Percentiles rank a stretch among this genome's conserved stretches.
Conservation (phyloP, 306 rosid genomes). For the Mimosa bimucronata region DNA sequence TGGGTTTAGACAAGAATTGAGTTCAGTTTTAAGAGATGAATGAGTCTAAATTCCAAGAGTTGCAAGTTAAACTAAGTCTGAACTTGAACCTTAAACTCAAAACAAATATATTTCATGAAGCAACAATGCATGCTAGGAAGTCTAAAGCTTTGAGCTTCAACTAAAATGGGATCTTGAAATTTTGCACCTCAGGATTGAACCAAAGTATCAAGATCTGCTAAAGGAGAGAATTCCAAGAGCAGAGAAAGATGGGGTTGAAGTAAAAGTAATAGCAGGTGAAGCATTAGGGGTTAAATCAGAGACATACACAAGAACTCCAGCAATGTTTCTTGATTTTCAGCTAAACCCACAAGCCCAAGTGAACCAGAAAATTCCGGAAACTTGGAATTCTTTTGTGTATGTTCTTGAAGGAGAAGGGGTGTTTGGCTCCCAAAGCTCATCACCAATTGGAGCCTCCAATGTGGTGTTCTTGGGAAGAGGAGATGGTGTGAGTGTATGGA, state of each 20-base stretch:
- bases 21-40: not conserved
- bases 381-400: conserved; percentile 67
- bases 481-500: conserved; percentile 60
- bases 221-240: conserved; percentile 49
- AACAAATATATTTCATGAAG: too few species aligned
- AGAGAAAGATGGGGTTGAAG: conserved; percentile 64
- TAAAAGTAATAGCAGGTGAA: conserved; percentile 64
- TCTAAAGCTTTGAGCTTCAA: not conserved
- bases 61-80: not conserved
- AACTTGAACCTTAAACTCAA: not conserved
- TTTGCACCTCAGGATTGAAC: conserved; percentile 57
- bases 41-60: not conserved
- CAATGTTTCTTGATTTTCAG: conserved; percentile 63
- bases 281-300: conserved; percentile 57
- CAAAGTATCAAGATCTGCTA: conserved; percentile 62
- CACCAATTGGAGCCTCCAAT: conserved; percentile 45
- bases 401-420: conserved; percentile 63
- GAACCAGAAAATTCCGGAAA: conserved; percentile 61
- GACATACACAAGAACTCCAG: conserved; percentile 60
- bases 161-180: not conserved
- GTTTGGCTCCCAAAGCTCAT: conserved; percentile 45
- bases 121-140: too few species aligned
- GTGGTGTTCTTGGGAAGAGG: conserved; percentile 57
- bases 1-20: not conserved
- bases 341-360: conserved; percentile 48